phyloP scores from a whole-genome alignment of 179 eudicot genomes.

The Patellifolia procumbens region DNA sequence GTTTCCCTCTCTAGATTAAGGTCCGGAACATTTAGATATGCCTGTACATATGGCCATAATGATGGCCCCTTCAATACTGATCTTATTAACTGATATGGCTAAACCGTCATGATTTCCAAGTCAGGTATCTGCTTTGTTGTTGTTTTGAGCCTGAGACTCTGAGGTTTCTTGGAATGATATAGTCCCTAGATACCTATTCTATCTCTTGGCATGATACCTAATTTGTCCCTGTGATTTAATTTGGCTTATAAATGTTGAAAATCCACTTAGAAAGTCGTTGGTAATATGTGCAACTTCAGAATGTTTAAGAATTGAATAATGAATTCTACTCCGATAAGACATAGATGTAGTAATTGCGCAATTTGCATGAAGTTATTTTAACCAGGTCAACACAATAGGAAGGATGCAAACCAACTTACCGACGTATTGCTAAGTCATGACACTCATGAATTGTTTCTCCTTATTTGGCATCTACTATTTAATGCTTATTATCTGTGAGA shows the following conservation, averaged over 20 bases:
- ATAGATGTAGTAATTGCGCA: neutral
- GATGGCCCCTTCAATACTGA: neutral
- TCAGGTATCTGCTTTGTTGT: neutral
- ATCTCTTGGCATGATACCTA: neutral
- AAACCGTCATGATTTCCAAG: neutral
- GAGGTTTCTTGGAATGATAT: constrained; percentile 1
- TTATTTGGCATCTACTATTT: neutral
- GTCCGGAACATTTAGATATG: neutral
- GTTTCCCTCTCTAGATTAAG: neutral
- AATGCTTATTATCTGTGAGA: neutral
- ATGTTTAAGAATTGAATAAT: neutral
- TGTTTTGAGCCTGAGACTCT: no score
- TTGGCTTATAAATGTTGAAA: neutral
- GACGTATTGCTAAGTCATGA: neutral
- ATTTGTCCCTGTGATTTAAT: neutral
- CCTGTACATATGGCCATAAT: neutral
- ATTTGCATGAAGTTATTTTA: neutral
- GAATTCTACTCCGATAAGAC: neutral
- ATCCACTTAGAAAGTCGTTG: neutral
- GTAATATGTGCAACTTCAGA: neutral
- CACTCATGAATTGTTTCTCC: neutral
- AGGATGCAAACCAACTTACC: neutral
- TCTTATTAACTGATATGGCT: neutral
- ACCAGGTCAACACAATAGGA: neutral
- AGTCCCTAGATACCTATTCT: neutral